These are phyloP conservation scores for Erythrobasidium hasegawianum DNA, from an alignment of 1,284 basidiomycete species.

Conservation along the genomic window DNA sequence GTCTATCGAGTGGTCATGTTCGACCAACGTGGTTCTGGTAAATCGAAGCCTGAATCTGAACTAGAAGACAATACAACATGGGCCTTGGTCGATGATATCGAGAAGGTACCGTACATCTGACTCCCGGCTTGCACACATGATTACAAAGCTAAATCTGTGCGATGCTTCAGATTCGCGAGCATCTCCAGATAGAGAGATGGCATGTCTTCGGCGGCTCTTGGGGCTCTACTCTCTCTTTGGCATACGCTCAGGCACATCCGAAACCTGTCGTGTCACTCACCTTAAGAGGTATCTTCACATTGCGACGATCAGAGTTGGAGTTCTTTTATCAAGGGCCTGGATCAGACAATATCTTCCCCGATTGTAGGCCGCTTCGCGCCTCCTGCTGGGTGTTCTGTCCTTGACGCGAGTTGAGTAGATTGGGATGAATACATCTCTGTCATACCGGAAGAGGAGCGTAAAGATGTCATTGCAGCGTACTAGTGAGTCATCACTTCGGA, in stretches of 20 bases:
- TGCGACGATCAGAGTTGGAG: slow-evolving; percentile 68
- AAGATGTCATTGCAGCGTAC: slow-evolving; percentile 78
- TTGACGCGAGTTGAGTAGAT: slow-evolving; percentile 37
- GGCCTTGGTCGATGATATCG: slow-evolving; percentile 87
- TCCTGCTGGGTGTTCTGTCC: neutral
- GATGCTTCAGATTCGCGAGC: slow-evolving; percentile 7
- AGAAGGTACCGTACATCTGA: slow-evolving; percentile 56
- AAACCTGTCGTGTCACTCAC: slow-evolving; percentile 73
- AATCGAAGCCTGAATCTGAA: slow-evolving; percentile 73
- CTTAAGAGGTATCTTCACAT: slow-evolving; percentile 85
- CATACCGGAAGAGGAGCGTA: slow-evolving; percentile 73
- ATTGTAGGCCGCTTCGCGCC: slow-evolving; percentile 46
- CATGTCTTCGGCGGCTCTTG: slow-evolving; percentile 79
- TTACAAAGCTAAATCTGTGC: slow-evolving; percentile 45
- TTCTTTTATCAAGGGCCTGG: slow-evolving; percentile 78
- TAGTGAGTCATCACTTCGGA: slow-evolving; percentile 49
- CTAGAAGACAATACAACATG: slow-evolving; percentile 88
- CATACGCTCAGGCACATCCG: slow-evolving; percentile 82
- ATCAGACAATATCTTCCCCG: slow-evolving; percentile 65
- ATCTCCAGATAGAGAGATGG: slow-evolving; percentile 62
- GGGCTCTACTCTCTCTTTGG: slow-evolving; percentile 85
- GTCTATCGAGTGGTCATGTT: slow-evolving; percentile 69
- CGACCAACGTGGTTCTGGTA: slow-evolving; percentile 83
- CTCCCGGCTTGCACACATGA: slow-evolving; percentile 57
- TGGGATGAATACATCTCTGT: slow-evolving; percentile 77